Conservation (phyloP, 352 stramenopile species). For the Globisporangium uncinulatum region DNA sequence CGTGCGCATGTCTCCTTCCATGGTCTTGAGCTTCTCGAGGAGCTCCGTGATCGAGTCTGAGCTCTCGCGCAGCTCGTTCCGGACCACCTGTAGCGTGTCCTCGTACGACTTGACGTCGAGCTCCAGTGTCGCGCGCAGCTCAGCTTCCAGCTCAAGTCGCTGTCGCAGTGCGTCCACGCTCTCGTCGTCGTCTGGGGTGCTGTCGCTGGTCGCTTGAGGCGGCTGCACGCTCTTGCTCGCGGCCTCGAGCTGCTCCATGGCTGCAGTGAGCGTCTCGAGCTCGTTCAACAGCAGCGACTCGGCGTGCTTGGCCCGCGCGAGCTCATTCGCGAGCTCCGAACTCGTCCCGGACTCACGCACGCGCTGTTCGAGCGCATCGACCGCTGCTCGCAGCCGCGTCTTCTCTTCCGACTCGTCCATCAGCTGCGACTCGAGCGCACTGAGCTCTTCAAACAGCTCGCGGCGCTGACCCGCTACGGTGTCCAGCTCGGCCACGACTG, state of each 20-base stretch:
- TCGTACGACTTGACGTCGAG: slow-evolving; percentile 67
- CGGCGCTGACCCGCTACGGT: slow-evolving; percentile 25
- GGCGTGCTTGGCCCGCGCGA: slow-evolving; percentile 3
- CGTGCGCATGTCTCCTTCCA: slow-evolving; percentile 24
- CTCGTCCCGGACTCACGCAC: slow-evolving; percentile 1
- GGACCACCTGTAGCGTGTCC: slow-evolving; percentile 47
- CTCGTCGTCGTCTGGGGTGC: background rate
- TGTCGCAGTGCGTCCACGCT: slow-evolving; percentile 17
- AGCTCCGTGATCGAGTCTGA: slow-evolving; percentile 31
- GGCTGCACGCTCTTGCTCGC: slow-evolving; percentile 6
- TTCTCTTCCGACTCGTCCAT: slow-evolving; percentile 52
- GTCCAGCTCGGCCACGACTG: slow-evolving; percentile 22
- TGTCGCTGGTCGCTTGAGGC: background rate
- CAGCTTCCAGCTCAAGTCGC: slow-evolving; percentile 33
- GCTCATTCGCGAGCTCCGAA: slow-evolving; percentile 5
- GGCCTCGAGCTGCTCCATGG: slow-evolving; percentile 6
- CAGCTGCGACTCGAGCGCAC: slow-evolving; percentile 36
- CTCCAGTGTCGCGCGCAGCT: slow-evolving; percentile 35
- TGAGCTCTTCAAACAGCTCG: slow-evolving; percentile 39
- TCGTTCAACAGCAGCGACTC: slow-evolving; percentile 7
- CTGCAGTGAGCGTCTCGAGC: slow-evolving; percentile 2
- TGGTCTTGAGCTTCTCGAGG: slow-evolving; percentile 27
- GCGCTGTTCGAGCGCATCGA: slow-evolving; percentile 12
- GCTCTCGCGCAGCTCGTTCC: slow-evolving; percentile 45
- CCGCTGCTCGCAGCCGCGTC: slow-evolving; percentile 7